phyloP scores from a whole-genome alignment of 2,329 filamentous ascomycete genomes.

The Pseudophaeomoniella oleicola region DNA sequence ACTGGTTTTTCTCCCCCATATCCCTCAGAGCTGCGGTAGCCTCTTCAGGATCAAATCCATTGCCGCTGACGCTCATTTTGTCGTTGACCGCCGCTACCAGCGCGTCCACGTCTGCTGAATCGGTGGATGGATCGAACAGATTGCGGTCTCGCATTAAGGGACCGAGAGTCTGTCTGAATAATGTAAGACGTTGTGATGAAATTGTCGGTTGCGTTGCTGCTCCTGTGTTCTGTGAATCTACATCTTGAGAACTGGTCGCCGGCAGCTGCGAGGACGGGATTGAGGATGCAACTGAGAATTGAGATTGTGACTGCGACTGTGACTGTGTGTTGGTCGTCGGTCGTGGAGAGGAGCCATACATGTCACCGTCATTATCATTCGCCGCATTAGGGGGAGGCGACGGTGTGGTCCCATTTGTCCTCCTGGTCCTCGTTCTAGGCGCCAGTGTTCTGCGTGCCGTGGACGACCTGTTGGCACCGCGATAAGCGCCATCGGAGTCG shows the following conservation, averaged over 20 bases:
- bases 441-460: constrained; percentile 14
- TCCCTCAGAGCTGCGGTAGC: constrained; percentile 61
- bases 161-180: constrained; percentile 71
- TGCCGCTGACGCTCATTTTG: constrained; percentile 37
- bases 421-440: constrained; percentile 11
- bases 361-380: constrained; percentile 38
- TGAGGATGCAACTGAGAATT: constrained; percentile 66
- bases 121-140: constrained; percentile 60
- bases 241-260: constrained; percentile 32
- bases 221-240: constrained; percentile 25
- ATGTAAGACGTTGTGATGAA: constrained; percentile 45
- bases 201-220: constrained; percentile 21
- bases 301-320: constrained; percentile 33
- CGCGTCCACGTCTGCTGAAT: constrained; percentile 60
- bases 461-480: constrained; percentile 8
- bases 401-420: constrained; percentile 18
- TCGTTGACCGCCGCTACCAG: constrained; percentile 70
- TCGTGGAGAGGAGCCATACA: constrained; percentile 19
- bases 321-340: constrained; percentile 16
- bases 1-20: constrained; percentile 72
- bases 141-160: constrained; percentile 59
- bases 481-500: constrained; percentile 15
- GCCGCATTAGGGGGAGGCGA: constrained; percentile 25
- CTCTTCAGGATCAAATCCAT: constrained; percentile 55
- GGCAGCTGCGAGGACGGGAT: constrained; percentile 59